Evolutionary conservation across 78 protist species (phyloP).

Genomic region (Trichosphaerium sp.): DNA sequence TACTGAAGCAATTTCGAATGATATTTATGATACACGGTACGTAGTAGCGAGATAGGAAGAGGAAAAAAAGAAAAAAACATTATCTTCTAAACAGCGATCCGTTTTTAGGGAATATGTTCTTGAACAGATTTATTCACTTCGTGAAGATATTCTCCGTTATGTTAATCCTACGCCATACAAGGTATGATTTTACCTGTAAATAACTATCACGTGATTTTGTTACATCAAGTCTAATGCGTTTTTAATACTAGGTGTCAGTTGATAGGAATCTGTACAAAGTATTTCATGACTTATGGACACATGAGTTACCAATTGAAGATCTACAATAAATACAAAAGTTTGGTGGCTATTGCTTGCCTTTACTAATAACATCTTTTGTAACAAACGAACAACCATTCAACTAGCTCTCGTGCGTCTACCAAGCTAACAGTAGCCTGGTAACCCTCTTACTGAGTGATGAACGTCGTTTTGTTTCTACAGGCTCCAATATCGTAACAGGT

Average conservation of each 20-base stretch:
- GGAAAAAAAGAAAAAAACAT: background rate
- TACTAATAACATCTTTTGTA: too few species aligned
- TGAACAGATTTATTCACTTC: constrained; percentile 22
- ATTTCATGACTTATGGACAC: constrained; percentile 51
- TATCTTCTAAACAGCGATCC: constrained; percentile 8
- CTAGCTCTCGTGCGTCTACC: too few species aligned
- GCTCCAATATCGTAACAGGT: too few species aligned
- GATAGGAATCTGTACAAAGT: constrained; percentile 26
- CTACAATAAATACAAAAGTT: background rate
- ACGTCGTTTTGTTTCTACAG: too few species aligned
- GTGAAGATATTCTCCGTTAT: constrained; percentile 54
- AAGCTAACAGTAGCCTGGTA: too few species aligned
- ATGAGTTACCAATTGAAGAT: constrained; percentile 39
- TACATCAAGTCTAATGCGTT: too few species aligned
- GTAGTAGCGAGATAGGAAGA: background rate
- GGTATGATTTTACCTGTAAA: too few species aligned
- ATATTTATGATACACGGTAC: background rate
- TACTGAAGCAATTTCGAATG: constrained; percentile 2
- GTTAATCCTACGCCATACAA: constrained; percentile 68
- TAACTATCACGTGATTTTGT: too few species aligned
- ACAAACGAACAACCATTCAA: too few species aligned
- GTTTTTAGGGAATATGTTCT: constrained; percentile 9
- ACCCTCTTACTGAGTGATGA: too few species aligned
- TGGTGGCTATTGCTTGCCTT: too few species aligned
- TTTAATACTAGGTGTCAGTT: too few species aligned